Evolutionary conservation across 441 rosid genomes (phyloP), one percentile per base, ranked within the genome.

Genomic region (Gossypium schwendimanii): DNA sequence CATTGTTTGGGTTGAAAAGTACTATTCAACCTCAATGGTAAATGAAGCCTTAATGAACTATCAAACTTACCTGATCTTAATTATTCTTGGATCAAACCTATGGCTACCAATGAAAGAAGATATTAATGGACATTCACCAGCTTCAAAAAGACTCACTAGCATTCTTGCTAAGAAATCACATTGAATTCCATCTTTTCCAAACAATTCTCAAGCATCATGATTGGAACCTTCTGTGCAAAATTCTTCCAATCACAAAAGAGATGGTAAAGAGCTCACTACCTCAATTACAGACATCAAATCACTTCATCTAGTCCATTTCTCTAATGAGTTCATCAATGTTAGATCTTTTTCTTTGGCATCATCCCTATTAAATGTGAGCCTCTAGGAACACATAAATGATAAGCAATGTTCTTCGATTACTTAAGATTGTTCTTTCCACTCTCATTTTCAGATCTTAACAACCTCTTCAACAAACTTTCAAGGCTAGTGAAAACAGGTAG

Each of bases 121-220:
- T 20, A 64, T n/a, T 20, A 15, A 20, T 21, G 18, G 31, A 20
- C 26, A 20, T 41, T 63, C 50, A 63, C 53, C 69, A 63, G 24
- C n/a, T 63, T 20, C 6, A 0, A 63, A 63, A 39, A 41, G 33
- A 41, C 11, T 11, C 31, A 20, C 21, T 21, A 36, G 53, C 53
- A 63, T 63, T 41, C 50, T 63, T 14, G 6, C 45, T 41, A 41
- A 41, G 53, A 41, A 11, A 63, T 41, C 53, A 21, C 17, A 11
- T 20, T 44, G 10, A 63, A 11, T 63, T 41, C 33, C 24, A 41
- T 6, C 31, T 63, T n/a, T 41, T 23, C 15, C 6, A 63, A 63
- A 63, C 52, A 41, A 63, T 63, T 63, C 31, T 63, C 53, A 41
- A 63, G 69, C 53, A 63, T 28, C 69, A 41, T 41, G 53, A 63